These are phyloP conservation scores for Tubosaeta sp. DNA, from an alignment of 768 basidiomycete species.

Conservation along the genomic window DNA sequence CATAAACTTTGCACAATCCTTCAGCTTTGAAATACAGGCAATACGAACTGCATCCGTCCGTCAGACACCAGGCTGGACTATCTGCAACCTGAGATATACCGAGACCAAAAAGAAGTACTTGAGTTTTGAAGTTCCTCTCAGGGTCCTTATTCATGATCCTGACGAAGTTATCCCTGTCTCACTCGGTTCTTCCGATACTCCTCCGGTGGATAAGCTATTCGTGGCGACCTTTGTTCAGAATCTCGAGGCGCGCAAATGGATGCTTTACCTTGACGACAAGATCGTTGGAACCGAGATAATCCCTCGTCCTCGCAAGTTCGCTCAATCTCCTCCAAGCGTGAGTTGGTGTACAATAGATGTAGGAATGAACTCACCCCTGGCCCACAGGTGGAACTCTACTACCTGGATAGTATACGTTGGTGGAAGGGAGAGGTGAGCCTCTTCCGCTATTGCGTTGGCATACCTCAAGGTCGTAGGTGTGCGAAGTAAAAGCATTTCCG, in stretches of 20 bases:
- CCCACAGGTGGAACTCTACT: background rate
- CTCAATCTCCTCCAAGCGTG: background rate
- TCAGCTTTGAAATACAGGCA: background rate
- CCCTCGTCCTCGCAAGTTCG: background rate
- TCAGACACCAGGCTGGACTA: background rate
- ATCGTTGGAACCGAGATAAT: background rate
- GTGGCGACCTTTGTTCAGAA: background rate
- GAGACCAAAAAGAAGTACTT: background rate
- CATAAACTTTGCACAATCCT: background rate
- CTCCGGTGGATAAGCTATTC: background rate
- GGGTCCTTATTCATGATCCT: background rate
- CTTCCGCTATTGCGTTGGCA: background rate
- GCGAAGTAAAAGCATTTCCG: background rate
- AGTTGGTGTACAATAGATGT: background rate
- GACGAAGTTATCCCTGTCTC: background rate
- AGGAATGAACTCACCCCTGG: background rate
- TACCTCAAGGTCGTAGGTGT: background rate
- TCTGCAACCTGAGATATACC: background rate
- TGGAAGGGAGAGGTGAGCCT: background rate
- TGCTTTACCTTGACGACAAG: background rate
- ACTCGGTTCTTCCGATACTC: background rate
- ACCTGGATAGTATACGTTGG: background rate
- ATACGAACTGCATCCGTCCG: background rate
- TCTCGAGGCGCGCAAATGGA: background rate
- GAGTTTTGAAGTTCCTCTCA: background rate